Conservation (phyloP, 2,329 filamentous ascomycete genomes). For the Arthroderma sp. region DNA sequence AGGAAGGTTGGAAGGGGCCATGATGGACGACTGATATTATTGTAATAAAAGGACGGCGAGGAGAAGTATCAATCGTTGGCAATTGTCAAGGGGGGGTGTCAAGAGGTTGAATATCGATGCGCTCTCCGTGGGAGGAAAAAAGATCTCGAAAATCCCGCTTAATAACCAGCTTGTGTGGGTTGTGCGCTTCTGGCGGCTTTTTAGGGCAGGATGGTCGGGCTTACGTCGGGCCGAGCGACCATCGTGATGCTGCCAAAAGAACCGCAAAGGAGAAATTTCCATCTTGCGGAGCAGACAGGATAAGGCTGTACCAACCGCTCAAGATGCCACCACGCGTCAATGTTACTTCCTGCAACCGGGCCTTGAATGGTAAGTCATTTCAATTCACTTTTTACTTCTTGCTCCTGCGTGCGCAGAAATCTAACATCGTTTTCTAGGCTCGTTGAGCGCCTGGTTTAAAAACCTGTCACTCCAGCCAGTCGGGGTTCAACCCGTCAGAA, state of each 20-base stretch:
- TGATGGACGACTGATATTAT: conserved; percentile 52
- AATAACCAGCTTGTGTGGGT: conserved; percentile 8
- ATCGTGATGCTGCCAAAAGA: background rate
- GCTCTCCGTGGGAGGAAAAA: background rate
- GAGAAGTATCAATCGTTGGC: conserved; percentile 34
- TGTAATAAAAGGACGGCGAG: conserved; percentile 16
- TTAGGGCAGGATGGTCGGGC: conserved; percentile 9
- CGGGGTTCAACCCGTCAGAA: conserved; percentile 11
- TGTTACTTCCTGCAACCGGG: conserved; percentile 45
- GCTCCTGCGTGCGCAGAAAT: background rate
- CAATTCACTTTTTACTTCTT: background rate
- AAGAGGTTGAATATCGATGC: conserved; percentile 4
- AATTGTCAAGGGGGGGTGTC: conserved; percentile 23
- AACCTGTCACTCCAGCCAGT: conserved; percentile 4
- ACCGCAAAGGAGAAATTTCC: background rate
- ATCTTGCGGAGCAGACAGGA: background rate
- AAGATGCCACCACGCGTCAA: conserved; percentile 57
- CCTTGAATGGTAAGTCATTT: conserved; percentile 43
- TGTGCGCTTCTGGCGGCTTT: conserved; percentile 2
- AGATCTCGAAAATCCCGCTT: conserved; percentile 6
- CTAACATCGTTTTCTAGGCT: conserved; percentile 4
- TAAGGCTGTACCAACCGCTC: conserved; percentile 9
- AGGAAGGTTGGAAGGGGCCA: conserved; percentile 91
- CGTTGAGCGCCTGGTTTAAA: background rate
- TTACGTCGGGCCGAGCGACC: background rate